Evolutionary conservation across 2,329 filamentous ascomycete genomes (phyloP).

Genomic region (Phialemoniopsis sp.): DNA sequence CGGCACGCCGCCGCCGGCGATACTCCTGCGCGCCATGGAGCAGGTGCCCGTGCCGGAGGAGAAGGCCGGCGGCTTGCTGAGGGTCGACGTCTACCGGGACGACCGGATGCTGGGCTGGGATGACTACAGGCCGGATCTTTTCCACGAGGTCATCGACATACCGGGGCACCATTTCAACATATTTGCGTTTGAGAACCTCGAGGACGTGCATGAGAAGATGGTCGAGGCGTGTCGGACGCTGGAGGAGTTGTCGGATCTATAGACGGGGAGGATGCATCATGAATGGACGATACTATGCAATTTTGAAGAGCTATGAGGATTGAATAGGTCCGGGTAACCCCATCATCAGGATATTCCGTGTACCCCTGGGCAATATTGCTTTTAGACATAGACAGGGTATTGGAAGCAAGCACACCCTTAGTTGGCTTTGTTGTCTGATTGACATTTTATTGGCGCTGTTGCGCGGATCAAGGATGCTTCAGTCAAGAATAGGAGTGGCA

Average conservation of each 20-base stretch:
- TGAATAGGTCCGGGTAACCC: too few relatives aligned
- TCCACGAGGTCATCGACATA: conserved; percentile 40
- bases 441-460: too few relatives aligned
- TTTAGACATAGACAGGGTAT: too few relatives aligned
- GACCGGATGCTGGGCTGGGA: conserved; percentile 45
- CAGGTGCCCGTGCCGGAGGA: conserved; percentile 23
- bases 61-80: conserved; percentile 4
- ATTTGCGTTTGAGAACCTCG: conserved; percentile 26
- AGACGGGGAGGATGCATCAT: too few relatives aligned
- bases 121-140: conserved; percentile 35
- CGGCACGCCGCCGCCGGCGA: conserved; percentile 27
- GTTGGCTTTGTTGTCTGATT: too few relatives aligned
- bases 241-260: conserved; percentile 8
- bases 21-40: conserved; percentile 41
- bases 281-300: too few relatives aligned
- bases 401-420: too few relatives aligned
- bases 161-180: conserved; percentile 49
- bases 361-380: too few relatives aligned
- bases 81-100: conserved; percentile 38
- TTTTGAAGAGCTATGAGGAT: too few relatives aligned
- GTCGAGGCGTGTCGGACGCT: conserved; percentile 18
- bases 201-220: conserved; percentile 17
- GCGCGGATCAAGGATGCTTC: too few relatives aligned
- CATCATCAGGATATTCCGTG: too few relatives aligned
- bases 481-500: too few relatives aligned